These are phyloP conservation scores for Penicillium nordicum DNA, from an alignment of 2,329 filamentous ascomycete species.

Conservation along the genomic window DNA sequence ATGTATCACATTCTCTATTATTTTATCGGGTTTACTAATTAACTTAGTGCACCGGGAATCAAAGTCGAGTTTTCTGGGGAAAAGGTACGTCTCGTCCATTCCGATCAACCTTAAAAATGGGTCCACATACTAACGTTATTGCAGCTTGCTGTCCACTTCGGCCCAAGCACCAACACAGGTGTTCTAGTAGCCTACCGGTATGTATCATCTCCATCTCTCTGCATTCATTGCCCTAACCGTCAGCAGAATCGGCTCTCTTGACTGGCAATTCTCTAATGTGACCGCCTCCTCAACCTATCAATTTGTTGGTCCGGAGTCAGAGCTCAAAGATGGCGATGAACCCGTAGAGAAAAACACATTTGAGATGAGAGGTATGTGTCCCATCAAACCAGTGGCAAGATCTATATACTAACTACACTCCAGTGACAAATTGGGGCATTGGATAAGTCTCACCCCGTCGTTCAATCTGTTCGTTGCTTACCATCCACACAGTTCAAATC, in stretches of 20 bases:
- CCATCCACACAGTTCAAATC: slow-evolving; percentile 49
- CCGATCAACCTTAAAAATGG: background rate
- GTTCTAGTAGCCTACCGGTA: slow-evolving; percentile 54
- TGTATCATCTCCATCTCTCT: background rate
- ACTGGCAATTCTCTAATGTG: slow-evolving; percentile 61
- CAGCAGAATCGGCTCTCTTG: slow-evolving; percentile 52
- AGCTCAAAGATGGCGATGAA: slow-evolving; percentile 42
- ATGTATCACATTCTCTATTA: slow-evolving; percentile 28
- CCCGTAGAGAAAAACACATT: slow-evolving; percentile 50
- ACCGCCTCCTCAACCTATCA: slow-evolving; percentile 56
- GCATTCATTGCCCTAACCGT: background rate
- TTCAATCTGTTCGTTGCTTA: slow-evolving; percentile 12
- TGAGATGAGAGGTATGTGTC: slow-evolving; percentile 47
- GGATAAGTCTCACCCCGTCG: slow-evolving; percentile 37
- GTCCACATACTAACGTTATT: slow-evolving; percentile 1
- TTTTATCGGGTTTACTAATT: slow-evolving; percentile 1
- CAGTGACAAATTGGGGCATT: slow-evolving; percentile 59
- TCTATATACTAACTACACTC: slow-evolving; percentile 2
- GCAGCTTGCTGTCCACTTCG: slow-evolving; percentile 52
- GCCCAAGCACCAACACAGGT: slow-evolving; percentile 48
- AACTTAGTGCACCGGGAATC: slow-evolving; percentile 47
- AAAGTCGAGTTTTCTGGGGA: slow-evolving; percentile 56
- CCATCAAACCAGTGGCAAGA: background rate
- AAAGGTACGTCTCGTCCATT: slow-evolving; percentile 31
- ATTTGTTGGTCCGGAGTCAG: slow-evolving; percentile 48